phyloP scores from a whole-genome alignment of 352 stramenopile species.

The Phytophthora litchii region DNA sequence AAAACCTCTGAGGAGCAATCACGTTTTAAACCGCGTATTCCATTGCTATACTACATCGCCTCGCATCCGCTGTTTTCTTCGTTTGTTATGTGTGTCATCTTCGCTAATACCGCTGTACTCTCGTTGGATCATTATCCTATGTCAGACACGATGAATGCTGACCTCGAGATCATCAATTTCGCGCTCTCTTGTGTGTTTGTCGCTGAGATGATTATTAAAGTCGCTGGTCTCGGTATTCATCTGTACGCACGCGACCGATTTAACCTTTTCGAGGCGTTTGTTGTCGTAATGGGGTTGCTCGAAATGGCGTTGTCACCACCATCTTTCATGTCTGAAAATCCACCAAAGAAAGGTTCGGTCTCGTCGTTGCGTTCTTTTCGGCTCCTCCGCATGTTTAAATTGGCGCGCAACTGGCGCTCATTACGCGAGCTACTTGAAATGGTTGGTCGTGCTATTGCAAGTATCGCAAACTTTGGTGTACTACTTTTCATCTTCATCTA shows the following conservation, averaged over 20 bases:
- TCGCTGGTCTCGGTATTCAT: slow-evolving; percentile 69
- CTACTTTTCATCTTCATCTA: slow-evolving; percentile 96
- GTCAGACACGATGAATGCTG: slow-evolving; percentile 38
- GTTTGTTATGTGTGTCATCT: slow-evolving; percentile 72
- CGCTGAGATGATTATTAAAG: slow-evolving; percentile 78
- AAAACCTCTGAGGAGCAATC: slow-evolving; percentile 25
- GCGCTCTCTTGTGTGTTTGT: slow-evolving; percentile 73
- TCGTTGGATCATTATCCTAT: slow-evolving; percentile 87
- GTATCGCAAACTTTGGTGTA: slow-evolving; percentile 94
- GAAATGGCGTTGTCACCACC: slow-evolving; percentile 71
- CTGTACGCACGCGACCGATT: slow-evolving; percentile 77
- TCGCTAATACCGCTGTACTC: slow-evolving; percentile 84
- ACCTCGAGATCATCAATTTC: slow-evolving; percentile 83
- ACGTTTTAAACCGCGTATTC: slow-evolving; percentile 26
- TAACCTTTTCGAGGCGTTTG: slow-evolving; percentile 85
- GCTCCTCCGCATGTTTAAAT: slow-evolving; percentile 94
- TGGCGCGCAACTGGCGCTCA: slow-evolving; percentile 90
- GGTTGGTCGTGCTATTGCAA: slow-evolving; percentile 84
- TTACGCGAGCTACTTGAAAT: slow-evolving; percentile 91
- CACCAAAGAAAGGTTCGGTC: slow-evolving; percentile 69
- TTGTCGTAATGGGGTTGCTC: slow-evolving; percentile 72
- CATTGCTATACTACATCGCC: slow-evolving; percentile 57
- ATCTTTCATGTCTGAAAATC: slow-evolving; percentile 63
- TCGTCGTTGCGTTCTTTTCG: slow-evolving; percentile 90
- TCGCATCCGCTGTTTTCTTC: slow-evolving; percentile 55